Base-by-base conservation (phyloP, 805 yeast genomes). In the Suhomyces emberorum region DNA sequence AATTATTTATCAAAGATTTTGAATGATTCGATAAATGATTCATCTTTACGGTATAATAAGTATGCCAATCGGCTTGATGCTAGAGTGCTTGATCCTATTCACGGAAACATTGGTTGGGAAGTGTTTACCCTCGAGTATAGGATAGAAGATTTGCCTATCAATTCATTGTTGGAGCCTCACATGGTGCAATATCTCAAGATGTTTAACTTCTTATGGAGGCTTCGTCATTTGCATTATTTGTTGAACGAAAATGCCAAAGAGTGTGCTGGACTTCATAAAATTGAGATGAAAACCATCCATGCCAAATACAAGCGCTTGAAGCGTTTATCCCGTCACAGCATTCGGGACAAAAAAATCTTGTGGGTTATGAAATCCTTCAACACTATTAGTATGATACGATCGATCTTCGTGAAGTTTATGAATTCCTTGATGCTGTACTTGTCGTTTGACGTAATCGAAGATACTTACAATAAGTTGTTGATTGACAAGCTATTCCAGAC, bases 101-200 rank as follows among this genome's bases (percentile, higher is more conserved):
- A 81, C 47, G 72, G 87, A 0, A 76, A 79, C 19, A 61, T 77
- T 34, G 96, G 96, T 1, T 89, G 96, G 96, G 95, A 89, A 53
- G 88, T 85, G 2, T 89, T 91, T 55, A 87, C 96, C 0, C 63
- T 89, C 24, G 97, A 88, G 52, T 93, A 85, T 56, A 65, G 74
- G 36, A 50, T 77, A 8, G 70, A 77, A 7, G 64, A 73, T 18
- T 70, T 84, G 3, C 64, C 91, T 12, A 63, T 81, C 25, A 72
- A 75, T 24, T 44, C 53, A 3, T 38, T 68, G 55, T 30, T 61
- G 49, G 41, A 67, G 37, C 46, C 55, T 34, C 44, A 47, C 18
- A 40, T 46, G 40, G 45, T 49, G 1, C 57, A 58, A 39, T 91
- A 91, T 55, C 65, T 88, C 34, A 74, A 84, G 47, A 75, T 89